Percentiles rank a stretch among this genome's conserved stretches.
These are phyloP conservation scores for Drosera capensis DNA, from an alignment of 148 eudicot genomes.

Conservation along the genomic window DNA sequence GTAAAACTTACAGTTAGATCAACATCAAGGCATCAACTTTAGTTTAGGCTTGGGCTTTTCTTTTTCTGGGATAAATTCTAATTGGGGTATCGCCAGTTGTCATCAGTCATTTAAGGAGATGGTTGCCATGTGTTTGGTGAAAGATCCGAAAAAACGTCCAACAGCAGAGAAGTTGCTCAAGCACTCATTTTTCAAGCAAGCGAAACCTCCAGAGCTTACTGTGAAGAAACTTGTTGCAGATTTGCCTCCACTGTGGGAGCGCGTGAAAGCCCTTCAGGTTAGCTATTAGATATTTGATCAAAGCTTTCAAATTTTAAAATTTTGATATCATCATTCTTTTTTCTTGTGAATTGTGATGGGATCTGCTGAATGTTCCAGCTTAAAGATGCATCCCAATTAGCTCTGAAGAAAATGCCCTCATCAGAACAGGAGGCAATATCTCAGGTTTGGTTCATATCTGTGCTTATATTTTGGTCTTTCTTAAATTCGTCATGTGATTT, in stretches of 20 bases:
- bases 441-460: constrained; percentile 34
- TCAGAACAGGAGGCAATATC: constrained; percentile 94
- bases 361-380: constrained; percentile 25
- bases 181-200: constrained; percentile 83
- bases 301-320: constrained; percentile 4
- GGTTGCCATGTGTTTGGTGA: constrained; percentile 99
- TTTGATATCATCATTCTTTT: neutral
- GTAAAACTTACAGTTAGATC: too few species aligned
- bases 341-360: neutral
- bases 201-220: constrained; percentile 83
- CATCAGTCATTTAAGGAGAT: constrained; percentile 86
- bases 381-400: constrained; percentile 94
- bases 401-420: constrained; percentile 86
- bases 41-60: neutral
- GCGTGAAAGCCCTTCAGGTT: constrained; percentile 89
- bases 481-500: neutral
- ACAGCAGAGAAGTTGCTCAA: constrained; percentile 84
- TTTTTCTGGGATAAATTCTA: constrained; percentile 6
- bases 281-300: constrained; percentile 4
- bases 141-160: constrained; percentile 95
- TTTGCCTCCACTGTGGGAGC: constrained; percentile 86
- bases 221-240: constrained; percentile 72
- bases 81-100: constrained; percentile 15
- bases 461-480: too few species aligned
- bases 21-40: neutral